phyloP scores from a whole-genome alignment of 306 rosid genomes.

The Luffa acutangula region DNA sequence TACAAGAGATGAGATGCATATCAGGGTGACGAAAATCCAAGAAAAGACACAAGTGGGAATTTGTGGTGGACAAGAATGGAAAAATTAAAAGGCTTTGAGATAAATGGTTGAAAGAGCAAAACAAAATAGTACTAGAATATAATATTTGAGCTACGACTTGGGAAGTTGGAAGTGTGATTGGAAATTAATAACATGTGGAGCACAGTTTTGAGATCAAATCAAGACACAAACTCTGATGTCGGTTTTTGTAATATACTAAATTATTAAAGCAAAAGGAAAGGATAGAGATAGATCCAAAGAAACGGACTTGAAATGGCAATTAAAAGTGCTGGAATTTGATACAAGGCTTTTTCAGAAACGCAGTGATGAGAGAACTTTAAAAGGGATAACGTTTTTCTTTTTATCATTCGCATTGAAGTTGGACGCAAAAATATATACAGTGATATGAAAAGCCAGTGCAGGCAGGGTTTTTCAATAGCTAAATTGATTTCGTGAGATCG shows the following conservation, averaged over 20 bases:
- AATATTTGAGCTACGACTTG: neutral
- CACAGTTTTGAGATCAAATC: neutral
- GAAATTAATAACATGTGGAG: neutral
- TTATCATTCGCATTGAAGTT: neutral
- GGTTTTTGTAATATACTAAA: neutral
- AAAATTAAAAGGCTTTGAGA: neutral
- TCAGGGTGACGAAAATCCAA: neutral
- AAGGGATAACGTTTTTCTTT: neutral
- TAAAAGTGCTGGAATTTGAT: neutral
- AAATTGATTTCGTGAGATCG: neutral
- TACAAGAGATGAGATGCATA: neutral
- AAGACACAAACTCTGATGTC: neutral
- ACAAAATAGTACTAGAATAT: neutral
- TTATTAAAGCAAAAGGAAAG: neutral
- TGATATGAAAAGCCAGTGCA: neutral
- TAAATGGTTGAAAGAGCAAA: neutral
- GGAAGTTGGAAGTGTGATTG: neutral
- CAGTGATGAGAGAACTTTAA: too few relatives aligned
- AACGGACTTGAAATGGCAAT: neutral
- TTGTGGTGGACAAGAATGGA: neutral
- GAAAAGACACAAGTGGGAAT: neutral
- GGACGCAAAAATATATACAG: neutral
- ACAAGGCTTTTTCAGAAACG: neutral
- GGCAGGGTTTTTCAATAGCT: neutral
- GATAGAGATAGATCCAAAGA: neutral